Percentiles rank a stretch among this genome's conserved stretches.
These are phyloP conservation scores for Physcomitrellopsis africana DNA, from an alignment of 225 moss, liverwort and hornwort species.

Conservation along the genomic window DNA sequence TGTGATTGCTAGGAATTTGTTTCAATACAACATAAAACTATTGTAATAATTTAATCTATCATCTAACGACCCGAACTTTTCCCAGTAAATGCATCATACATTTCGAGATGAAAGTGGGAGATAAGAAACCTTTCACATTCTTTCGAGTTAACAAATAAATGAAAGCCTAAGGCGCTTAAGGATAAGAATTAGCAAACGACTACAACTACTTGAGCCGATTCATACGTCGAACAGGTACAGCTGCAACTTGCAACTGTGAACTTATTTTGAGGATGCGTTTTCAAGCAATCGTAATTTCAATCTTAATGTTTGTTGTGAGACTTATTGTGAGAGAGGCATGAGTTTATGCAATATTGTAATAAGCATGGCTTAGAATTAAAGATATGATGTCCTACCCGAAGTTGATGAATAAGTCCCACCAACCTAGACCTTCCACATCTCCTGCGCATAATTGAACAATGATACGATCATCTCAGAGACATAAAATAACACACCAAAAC, in stretches of 20 bases:
- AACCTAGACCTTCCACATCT: slow-evolving; percentile 96
- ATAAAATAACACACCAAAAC: not conserved
- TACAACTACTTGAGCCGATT: not conserved
- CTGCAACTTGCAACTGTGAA: not conserved
- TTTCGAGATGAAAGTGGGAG: too few relatives aligned
- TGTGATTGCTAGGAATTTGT: too few relatives aligned
- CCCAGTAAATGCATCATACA: too few relatives aligned
- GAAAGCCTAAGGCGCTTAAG: too few relatives aligned
- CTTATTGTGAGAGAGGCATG: not conserved
- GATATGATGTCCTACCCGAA: slow-evolving; percentile 72
- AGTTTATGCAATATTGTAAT: slow-evolving; percentile 1
- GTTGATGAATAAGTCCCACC: slow-evolving; percentile 99
- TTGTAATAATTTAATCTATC: too few relatives aligned
- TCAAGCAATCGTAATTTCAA: not conserved
- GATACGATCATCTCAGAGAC: slow-evolving; percentile 7
- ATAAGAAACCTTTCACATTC: too few relatives aligned
- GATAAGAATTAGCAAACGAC: not conserved
- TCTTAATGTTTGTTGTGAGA: not conserved
- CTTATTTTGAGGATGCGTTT: not conserved
- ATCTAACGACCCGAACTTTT: too few relatives aligned
- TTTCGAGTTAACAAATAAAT: too few relatives aligned
- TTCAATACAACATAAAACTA: too few relatives aligned
- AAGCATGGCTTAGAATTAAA: not conserved
- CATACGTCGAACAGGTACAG: not conserved
- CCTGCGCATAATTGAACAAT: slow-evolving; percentile 51